These are phyloP conservation scores for Zymoseptoria crescenta DNA, from an alignment of 2,329 filamentous ascomycete species.

Conservation along the genomic window DNA sequence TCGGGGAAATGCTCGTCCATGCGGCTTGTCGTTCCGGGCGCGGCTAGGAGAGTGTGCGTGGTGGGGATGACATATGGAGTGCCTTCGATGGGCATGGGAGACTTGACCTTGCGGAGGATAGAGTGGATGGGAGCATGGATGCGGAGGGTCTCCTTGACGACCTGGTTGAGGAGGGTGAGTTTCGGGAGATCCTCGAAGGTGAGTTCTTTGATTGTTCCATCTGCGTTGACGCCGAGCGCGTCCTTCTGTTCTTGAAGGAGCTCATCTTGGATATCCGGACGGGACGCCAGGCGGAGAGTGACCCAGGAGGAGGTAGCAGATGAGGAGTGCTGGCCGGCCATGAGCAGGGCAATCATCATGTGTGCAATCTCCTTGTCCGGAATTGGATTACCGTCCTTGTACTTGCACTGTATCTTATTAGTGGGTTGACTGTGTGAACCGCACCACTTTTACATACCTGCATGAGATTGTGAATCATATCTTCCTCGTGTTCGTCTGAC, in stretches of 20 bases:
- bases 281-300: slow-evolving; percentile 67
- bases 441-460: slow-evolving; percentile 36
- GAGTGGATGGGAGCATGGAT: slow-evolving; percentile 91
- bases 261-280: slow-evolving; percentile 71
- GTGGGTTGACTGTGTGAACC: too few species aligned
- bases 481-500: slow-evolving; percentile 44
- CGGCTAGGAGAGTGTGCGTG: slow-evolving; percentile 72
- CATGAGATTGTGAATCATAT: slow-evolving; percentile 92
- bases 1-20: slow-evolving; percentile 73
- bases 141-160: slow-evolving; percentile 86
- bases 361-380: slow-evolving; percentile 79
- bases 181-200: slow-evolving; percentile 70
- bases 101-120: slow-evolving; percentile 86
- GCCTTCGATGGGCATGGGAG: slow-evolving; percentile 73
- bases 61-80: slow-evolving; percentile 78
- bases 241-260: slow-evolving; percentile 74
- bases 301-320: slow-evolving; percentile 82
- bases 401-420: slow-evolving; percentile 40
- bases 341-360: slow-evolving; percentile 90
- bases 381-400: slow-evolving; percentile 74
- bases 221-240: slow-evolving; percentile 57
- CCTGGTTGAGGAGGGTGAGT: slow-evolving; percentile 72
- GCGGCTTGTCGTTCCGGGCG: slow-evolving; percentile 71
- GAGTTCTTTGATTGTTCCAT: slow-evolving; percentile 54
- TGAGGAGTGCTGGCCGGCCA: slow-evolving; percentile 86